Evolutionary conservation across 2,329 filamentous ascomycete species (phyloP).

Genomic region (Fonsecaea monophora): DNA sequence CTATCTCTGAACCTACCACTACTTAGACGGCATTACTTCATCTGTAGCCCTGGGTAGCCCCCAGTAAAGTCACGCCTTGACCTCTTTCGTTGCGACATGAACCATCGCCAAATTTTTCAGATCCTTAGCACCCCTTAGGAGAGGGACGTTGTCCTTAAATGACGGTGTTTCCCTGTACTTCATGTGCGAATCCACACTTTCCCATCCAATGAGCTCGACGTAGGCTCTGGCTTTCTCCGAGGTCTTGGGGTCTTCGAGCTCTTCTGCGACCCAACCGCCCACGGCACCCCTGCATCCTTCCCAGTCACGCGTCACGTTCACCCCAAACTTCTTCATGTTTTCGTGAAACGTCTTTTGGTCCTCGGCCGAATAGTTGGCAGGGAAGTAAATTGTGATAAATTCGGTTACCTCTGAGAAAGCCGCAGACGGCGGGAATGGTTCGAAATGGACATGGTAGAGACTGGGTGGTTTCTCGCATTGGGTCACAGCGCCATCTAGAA

Average conservation of each 20-base stretch:
- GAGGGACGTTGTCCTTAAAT: conserved; percentile 47
- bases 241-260: conserved; percentile 43
- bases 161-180: conserved; percentile 46
- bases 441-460: conserved; percentile 39
- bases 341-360: conserved; percentile 36
- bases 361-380: conserved; percentile 32
- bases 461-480: conserved; percentile 3
- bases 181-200: conserved; percentile 49
- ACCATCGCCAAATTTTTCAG: conserved; percentile 37
- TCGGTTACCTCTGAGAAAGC: conserved; percentile 40
- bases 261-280: conserved; percentile 42
- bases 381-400: conserved; percentile 38
- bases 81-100: conserved; percentile 33
- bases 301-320: conserved; percentile 22
- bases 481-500: conserved; percentile 17
- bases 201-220: conserved; percentile 48
- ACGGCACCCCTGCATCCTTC: conserved; percentile 36
- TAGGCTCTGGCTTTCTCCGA: conserved; percentile 41
- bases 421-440: conserved; percentile 38
- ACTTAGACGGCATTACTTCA: neutral
- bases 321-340: conserved; percentile 32
- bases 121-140: conserved; percentile 38
- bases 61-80: conserved; percentile 9
- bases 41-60: neutral
- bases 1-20: neutral